phyloP scores from a whole-genome alignment of 768 basidiomycete species.

The Nidularia sp. region DNA sequence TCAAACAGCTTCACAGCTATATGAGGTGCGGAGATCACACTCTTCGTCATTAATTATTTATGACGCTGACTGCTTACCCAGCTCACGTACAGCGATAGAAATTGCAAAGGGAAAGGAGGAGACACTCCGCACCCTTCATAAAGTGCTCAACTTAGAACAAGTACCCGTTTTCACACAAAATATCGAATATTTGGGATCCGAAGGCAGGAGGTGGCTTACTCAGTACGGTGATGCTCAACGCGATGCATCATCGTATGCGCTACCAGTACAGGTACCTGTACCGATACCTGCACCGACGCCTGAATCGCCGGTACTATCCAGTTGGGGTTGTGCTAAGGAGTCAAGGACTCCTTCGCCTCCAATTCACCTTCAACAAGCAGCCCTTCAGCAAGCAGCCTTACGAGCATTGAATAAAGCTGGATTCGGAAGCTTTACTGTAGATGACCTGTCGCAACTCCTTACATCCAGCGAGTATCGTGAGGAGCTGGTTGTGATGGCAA shows the following conservation, averaged over 20 bases:
- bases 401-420: not conserved
- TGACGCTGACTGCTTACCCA: too few species aligned
- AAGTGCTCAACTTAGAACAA: not conserved
- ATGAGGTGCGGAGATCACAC: conserved; percentile 13
- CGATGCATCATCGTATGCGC: too few species aligned
- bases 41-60: too few species aligned
- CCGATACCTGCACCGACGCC: too few species aligned
- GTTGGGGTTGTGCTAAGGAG: too few species aligned
- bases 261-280: too few species aligned
- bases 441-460: not conserved
- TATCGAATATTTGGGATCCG: not conserved
- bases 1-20: conserved; percentile 18
- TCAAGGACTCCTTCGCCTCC: conserved; percentile 13
- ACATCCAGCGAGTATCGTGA: conserved; percentile 17
- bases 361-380: conserved; percentile 2
- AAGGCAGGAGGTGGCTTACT: not conserved
- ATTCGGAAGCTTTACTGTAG: not conserved
- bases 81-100: too few species aligned
- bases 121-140: conserved; percentile 33
- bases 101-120: conserved; percentile 9
- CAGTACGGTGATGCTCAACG: not conserved
- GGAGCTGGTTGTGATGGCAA: conserved; percentile 49
- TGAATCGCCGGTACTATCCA: too few species aligned
- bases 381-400: not conserved
- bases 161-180: not conserved